Evolutionary conservation across 345 rosid species (phyloP), one percentile per base, ranked within the genome.

Genomic region (Salix suchowensis): DNA sequence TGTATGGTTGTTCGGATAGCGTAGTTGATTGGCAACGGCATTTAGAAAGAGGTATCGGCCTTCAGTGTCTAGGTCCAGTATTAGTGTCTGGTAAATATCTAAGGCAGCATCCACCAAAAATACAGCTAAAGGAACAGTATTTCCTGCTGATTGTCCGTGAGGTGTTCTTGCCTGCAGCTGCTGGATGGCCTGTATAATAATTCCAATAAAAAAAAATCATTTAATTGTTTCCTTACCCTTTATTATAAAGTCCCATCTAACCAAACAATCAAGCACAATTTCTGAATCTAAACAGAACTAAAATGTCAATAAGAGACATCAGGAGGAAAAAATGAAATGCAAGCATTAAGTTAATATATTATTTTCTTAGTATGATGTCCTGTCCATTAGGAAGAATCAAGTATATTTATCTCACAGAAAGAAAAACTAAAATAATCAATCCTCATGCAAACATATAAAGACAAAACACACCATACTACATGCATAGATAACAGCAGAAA

Each of bases 1-100:
- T 3, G 99, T 96, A 68, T 94, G 99, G 82, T 94, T 96, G 86
- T 96, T 96, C 3, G 99, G 98, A 82, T 96, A 96, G 52, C 99
- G 97, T 48, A 96, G 91, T 85, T 96, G 99, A 77, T 96, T 94
- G 7, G 99, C 96, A 28, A 92, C 87, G 46, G 99, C 98, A 83
- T 96, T 92, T 7, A 96, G 87, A 82, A 96, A 90, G 67, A 96
- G 91, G 74, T 96, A 96, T 77, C 98, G 92, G n/a, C 99, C 99
- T 81, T 96, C 99, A 1, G 95, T 87, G 80, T 96, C 99, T n/a
- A 96, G 91, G 42, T 94, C 97, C 80, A 79, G 74, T 71, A 92
- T 88, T 77, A 94, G 82, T 42, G 87, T 88, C 87, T 88, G 90
- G 84, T 91, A 96, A 74, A 96, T 94, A 82, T 94, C 95, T 86